Evolutionary conservation across 164 flowering plant genomes (phyloP), one percentile per base, ranked within the genome.

Genomic region (Liquidambar formosana): DNA sequence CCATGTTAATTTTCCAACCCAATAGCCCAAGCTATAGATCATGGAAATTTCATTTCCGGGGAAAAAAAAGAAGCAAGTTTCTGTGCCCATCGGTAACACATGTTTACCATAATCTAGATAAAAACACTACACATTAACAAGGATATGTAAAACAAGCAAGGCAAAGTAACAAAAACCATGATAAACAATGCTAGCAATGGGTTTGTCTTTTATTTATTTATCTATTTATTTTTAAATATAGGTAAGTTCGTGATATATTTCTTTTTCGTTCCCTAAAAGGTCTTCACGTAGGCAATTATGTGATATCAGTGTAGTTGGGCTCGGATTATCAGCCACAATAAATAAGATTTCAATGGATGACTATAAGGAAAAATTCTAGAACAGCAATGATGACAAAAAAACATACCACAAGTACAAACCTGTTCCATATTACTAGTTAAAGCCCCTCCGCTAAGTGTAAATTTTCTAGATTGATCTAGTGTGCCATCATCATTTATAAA

Each of bases 361-460:
- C 3, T 13, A n/a, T 19, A 6, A 53, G 25, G 21, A 53, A 53
- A n/a, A 2, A 18, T 53, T n/a, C 10, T n/a, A 52, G 21, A 61
- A 45, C 21, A 38, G 47, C 6, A 18, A 23, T 11, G 53, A 21
- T 57, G 49, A n/a, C 45, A 19, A 18, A 28, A 51, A 57, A 52
- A 3, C 41, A 49, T 56, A 16, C n/a, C 33, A 33, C 56, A 41
- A 61, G 28, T 14, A 69, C 76, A 56, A 56, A 93, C 96, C 96
- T 93, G 98, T 74, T 89, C 89, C 48, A 90, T 63, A 64, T 75
- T 76, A 78, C 82, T 80, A 2, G 86, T 85, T 66, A 71, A 69
- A 77, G 78, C 63, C 70, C 52, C 71, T 61, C 68, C 74, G 52
- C 19, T 44, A 46, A 33, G 58, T 65, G 71, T 68, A 61, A 65